These are phyloP conservation scores for Suillus discolor DNA, from an alignment of 768 basidiomycete species.

Conservation along the genomic window DNA sequence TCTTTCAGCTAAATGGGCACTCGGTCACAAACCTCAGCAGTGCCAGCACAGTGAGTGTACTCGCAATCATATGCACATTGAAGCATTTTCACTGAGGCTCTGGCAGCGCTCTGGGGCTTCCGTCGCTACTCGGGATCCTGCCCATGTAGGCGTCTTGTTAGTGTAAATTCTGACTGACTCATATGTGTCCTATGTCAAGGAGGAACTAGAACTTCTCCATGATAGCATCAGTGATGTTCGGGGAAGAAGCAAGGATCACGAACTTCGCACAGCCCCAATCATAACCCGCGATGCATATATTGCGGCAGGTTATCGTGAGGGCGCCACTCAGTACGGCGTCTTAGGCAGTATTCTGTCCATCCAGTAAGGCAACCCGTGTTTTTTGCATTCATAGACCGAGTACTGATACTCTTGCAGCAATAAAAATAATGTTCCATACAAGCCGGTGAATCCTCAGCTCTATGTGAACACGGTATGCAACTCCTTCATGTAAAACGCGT, in stretches of 20 bases:
- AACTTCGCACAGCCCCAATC: conserved; percentile 49
- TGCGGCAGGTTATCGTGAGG: conserved; percentile 32
- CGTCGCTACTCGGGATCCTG: conserved; percentile 1
- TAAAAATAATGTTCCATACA: conserved; percentile 27
- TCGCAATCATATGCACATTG: no score
- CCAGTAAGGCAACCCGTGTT: conserved; percentile 37
- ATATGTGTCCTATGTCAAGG: conserved; percentile 17
- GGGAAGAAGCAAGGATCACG: conserved; percentile 33
- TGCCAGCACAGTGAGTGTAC: neutral
- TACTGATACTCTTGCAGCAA: conserved; percentile 30
- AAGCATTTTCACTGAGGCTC: neutral
- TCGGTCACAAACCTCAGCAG: neutral
- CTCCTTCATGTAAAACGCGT: neutral
- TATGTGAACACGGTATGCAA: conserved; percentile 67
- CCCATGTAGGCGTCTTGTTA: conserved; percentile 22
- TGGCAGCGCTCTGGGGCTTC: neutral
- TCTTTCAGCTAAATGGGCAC: neutral
- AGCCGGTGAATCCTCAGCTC: conserved; percentile 49
- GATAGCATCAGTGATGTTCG: conserved; percentile 21
- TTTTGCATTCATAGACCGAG: neutral
- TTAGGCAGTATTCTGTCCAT: conserved; percentile 51
- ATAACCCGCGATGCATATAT: conserved; percentile 53
- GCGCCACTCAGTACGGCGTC: conserved; percentile 62
- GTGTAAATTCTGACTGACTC: neutral
- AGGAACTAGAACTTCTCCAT: conserved; percentile 36